Evolutionary conservation across 1,284 basidiomycete species (phyloP), one percentile per base, ranked within the genome.

Genomic region (Schizopora paradoxa): DNA sequence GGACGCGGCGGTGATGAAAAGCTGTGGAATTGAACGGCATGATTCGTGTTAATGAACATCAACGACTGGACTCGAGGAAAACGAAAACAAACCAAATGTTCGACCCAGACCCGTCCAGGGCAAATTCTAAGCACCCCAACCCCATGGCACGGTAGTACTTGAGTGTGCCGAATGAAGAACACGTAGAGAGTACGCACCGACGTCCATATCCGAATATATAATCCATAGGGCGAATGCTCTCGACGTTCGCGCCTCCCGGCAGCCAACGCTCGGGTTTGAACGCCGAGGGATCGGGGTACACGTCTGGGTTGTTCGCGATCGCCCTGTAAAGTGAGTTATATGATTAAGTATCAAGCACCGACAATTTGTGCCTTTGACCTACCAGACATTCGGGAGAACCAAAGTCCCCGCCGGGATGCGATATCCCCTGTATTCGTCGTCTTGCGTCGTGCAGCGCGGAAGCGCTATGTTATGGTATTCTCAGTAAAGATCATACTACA

Each of bases 361-460:
- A n/a, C n/a, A n/a, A n/a, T n/a, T n/a, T n/a, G n/a, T 6, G 8
- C 21, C 3, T n/a, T n/a, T n/a, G n/a, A 39, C 33, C 6, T 39
- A 58, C 63, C 61, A 62, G 4, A 60, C 40, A 41, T 63, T 63
- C 1, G 58, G 43, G n/a, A 62, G 54, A 7, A 62, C 54, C 19
- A 52, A 32, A 3, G 60, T 53, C 1, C 57, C 57, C 23, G 56
- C 56, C 1, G 59, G 61, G 22, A 63, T 61, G 35, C 51, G 51
- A 46, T 55, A 62, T 37, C 59, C 49, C 23, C 51, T 47, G 47
- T 62, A 43, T 33, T 55, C 41, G 45, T 56, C 55, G 45, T 59
- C 57, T 27, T 58, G 39, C 23, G 35, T 38, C 8, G 49, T 21
- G 16, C 16, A 34, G 34, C 51, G 51, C 2, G 51, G 44, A 4